These are phyloP conservation scores for Lodderomyces orthopsilosis DNA, from an alignment of 1,139 yeast species.

Conservation along the genomic window DNA sequence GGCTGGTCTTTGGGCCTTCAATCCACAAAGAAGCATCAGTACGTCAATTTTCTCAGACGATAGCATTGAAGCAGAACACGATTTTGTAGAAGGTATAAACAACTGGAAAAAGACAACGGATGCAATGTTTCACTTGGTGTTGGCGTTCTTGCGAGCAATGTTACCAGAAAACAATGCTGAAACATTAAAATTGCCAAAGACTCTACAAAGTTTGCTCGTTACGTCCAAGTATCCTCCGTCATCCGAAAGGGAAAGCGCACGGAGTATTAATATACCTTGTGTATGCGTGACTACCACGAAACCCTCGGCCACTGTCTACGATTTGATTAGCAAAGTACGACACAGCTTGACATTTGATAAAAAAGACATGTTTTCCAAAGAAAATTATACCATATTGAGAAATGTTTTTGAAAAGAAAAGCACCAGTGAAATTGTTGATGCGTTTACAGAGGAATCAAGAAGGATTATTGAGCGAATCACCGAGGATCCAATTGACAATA, in stretches of 20 bases:
- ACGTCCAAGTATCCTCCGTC: slow-evolving; percentile 64
- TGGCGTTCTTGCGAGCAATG: slow-evolving; percentile 79
- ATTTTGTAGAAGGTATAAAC: slow-evolving; percentile 69
- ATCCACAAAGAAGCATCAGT: slow-evolving; percentile 17
- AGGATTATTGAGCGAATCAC: slow-evolving; percentile 61
- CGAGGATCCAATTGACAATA: slow-evolving; percentile 35
- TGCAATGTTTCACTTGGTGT: slow-evolving; percentile 77
- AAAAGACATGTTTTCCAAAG: slow-evolving; percentile 69
- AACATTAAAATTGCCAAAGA: slow-evolving; percentile 57
- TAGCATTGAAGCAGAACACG: slow-evolving; percentile 26
- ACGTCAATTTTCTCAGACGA: background rate
- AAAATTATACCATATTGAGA: slow-evolving; percentile 74
- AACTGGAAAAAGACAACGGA: slow-evolving; percentile 82
- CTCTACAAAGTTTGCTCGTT: slow-evolving; percentile 60
- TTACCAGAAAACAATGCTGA: slow-evolving; percentile 62
- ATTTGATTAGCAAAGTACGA: slow-evolving; percentile 52
- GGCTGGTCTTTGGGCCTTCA: slow-evolving; percentile 90
- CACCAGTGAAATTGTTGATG: slow-evolving; percentile 56
- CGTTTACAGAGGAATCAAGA: slow-evolving; percentile 71
- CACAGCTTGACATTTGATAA: slow-evolving; percentile 68
- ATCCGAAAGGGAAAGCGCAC: slow-evolving; percentile 25
- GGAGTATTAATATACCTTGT: slow-evolving; percentile 49
- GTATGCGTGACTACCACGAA: slow-evolving; percentile 65
- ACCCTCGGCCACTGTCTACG: slow-evolving; percentile 50
- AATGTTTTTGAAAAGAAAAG: slow-evolving; percentile 63